Conservation (phyloP, 768 basidiomycete genomes). For the Crassisporium funariophilum region DNA sequence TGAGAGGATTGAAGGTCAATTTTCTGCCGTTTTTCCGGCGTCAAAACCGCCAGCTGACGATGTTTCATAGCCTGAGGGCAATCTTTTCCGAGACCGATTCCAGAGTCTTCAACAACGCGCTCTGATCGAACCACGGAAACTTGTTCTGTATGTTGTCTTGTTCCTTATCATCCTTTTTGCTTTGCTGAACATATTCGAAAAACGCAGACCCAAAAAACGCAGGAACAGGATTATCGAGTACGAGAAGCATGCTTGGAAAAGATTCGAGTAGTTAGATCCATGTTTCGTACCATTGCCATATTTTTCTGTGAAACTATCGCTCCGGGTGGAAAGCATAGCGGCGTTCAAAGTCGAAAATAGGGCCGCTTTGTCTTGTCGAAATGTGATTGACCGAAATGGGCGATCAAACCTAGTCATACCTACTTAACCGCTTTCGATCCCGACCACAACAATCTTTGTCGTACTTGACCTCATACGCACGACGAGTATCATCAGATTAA, state of each 20-base stretch:
- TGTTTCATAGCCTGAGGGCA: slow-evolving; percentile 79
- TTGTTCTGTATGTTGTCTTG: slow-evolving; percentile 58
- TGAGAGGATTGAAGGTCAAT: slow-evolving; percentile 85
- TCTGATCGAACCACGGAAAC: slow-evolving; percentile 83
- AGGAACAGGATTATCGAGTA: slow-evolving; percentile 60
- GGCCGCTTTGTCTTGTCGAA: too few relatives aligned
- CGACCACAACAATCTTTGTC: too few relatives aligned
- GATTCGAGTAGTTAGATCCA: slow-evolving; percentile 49
- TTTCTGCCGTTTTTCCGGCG: slow-evolving; percentile 24
- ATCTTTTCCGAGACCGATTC: slow-evolving; percentile 89
- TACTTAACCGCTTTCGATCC: too few relatives aligned
- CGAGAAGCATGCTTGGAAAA: slow-evolving; percentile 81
- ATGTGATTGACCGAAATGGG: too few relatives aligned
- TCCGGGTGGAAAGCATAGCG: too few relatives aligned
- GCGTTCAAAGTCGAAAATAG: too few relatives aligned
- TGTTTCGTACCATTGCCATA: slow-evolving; percentile 1
- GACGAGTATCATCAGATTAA: slow-evolving; percentile 3
- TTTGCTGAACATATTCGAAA: not conserved
- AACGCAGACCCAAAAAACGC: slow-evolving; percentile 51
- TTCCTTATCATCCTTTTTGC: not conserved
- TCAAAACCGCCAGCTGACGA: too few relatives aligned
- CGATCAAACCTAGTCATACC: too few relatives aligned
- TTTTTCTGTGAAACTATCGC: not conserved
- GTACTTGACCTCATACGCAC: too few relatives aligned
- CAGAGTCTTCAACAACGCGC: slow-evolving; percentile 86